Evolutionary conservation across 768 basidiomycete genomes (phyloP).

Genomic region (Tylopilus balloui): DNA sequence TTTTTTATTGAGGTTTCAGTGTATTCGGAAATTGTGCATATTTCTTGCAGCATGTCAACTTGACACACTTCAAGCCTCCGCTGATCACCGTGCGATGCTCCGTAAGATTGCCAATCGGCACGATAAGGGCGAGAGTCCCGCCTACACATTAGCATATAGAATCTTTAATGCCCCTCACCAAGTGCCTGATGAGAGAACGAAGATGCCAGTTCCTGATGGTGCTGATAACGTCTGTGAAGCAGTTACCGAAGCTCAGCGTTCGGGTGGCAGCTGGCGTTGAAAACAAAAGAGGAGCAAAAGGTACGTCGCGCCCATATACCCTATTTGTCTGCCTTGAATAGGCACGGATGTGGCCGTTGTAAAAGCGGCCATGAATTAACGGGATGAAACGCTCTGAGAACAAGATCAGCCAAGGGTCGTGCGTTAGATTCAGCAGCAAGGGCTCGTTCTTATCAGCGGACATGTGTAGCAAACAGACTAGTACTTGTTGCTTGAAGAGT

Average conservation of each 20-base stretch:
- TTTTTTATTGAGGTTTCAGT: background rate
- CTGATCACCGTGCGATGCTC: background rate
- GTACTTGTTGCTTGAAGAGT: conserved; percentile 3
- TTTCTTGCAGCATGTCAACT: background rate
- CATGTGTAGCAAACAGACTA: background rate
- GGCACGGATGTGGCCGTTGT: conserved; percentile 1
- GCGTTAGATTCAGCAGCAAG: background rate
- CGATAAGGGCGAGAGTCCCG: background rate
- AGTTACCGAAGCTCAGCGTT: background rate
- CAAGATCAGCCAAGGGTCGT: background rate
- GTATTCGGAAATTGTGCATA: background rate
- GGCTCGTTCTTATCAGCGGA: background rate
- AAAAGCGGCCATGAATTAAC: background rate
- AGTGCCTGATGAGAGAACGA: background rate
- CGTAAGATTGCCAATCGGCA: background rate
- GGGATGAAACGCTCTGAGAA: conserved; percentile 8
- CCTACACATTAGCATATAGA: background rate
- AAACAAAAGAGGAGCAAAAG: background rate
- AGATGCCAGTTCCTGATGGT: background rate
- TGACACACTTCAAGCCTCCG: background rate
- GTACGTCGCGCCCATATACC: background rate
- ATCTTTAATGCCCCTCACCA: background rate
- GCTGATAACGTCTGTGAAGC: conserved; percentile 7
- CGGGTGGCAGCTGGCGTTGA: background rate
- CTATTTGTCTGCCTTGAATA: background rate